Evolutionary conservation across 306 rosid genomes (phyloP).

Genomic region (Cicer chorassanicum): DNA sequence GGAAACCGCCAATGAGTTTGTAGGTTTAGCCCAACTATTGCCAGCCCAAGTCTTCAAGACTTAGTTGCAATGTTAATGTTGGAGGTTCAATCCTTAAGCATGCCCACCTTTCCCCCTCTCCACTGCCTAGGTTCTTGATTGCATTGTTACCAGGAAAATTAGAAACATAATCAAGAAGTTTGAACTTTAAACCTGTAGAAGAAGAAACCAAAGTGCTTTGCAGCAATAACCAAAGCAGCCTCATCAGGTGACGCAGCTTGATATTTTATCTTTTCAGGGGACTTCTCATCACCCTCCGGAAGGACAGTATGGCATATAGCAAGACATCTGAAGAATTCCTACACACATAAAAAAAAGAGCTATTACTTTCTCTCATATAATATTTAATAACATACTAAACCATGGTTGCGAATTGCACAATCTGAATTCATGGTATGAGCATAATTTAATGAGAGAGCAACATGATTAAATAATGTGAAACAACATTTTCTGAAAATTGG

Average conservation of each 20-base stretch:
- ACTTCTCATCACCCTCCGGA: constrained; percentile 90
- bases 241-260: constrained; percentile 98
- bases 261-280: constrained; percentile 82
- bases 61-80: not conserved
- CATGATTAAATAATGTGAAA: constrained; percentile 8
- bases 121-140: not conserved
- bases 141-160: constrained; percentile 19
- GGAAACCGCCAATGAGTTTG: constrained; percentile 18
- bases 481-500: constrained; percentile 30
- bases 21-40: constrained; percentile 25
- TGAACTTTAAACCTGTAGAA: constrained; percentile 85
- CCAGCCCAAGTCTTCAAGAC: constrained; percentile 15
- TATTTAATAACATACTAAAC: constrained; percentile 21
- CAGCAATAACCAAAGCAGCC: constrained; percentile 70
- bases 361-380: constrained; percentile 4
- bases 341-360: not conserved
- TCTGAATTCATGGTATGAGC: constrained; percentile 9
- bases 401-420: constrained; percentile 12
- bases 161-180: constrained; percentile 35
- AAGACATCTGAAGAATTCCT: constrained; percentile 79
- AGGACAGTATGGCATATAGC: constrained; percentile 96
- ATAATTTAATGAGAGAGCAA: constrained; percentile 35
- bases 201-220: constrained; percentile 96
- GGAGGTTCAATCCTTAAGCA: constrained; percentile 30
- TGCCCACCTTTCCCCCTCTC: not conserved